phyloP scores from a whole-genome alignment of 73 alveolate species.

The Paraurostyla sp. region DNA sequence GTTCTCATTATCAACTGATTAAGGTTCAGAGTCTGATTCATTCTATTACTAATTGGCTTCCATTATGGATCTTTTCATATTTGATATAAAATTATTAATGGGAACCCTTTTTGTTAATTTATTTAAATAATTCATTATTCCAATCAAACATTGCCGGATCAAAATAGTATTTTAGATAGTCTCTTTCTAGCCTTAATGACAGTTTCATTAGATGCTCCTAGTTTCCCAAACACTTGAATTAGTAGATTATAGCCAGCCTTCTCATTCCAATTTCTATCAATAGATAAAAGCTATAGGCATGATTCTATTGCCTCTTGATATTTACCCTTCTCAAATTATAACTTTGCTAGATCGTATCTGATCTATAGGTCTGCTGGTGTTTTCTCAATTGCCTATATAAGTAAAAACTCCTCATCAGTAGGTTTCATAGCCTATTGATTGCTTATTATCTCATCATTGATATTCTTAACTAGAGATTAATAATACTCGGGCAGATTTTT shows the following conservation, averaged over 20 bases:
- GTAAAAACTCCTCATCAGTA: conserved; percentile 54
- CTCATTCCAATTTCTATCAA: conserved; percentile 78
- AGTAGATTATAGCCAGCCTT: conserved; percentile 67
- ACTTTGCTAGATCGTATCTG: conserved; percentile 62
- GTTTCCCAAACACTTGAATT: conserved; percentile 53
- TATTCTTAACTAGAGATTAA: neutral
- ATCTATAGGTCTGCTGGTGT: conserved; percentile 57
- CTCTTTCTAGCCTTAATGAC: conserved; percentile 75
- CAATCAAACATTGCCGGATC: conserved; percentile 16
- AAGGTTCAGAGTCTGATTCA: neutral
- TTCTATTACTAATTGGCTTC: conserved; percentile 20
- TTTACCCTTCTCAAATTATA: conserved; percentile 25
- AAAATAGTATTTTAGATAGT: conserved; percentile 69
- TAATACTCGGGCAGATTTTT: conserved; percentile 28
- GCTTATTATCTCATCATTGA: neutral
- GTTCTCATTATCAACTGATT: neutral
- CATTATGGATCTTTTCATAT: conserved; percentile 34
- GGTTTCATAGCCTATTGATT: neutral
- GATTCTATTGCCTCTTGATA: conserved; percentile 65
- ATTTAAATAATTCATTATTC: conserved; percentile 33
- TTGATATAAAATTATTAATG: neutral
- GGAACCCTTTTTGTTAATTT: neutral
- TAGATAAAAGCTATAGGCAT: conserved; percentile 49
- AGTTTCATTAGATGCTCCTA: conserved; percentile 68
- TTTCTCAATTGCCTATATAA: conserved; percentile 42